Evolutionary conservation across 495 filamentous ascomycete genomes (phyloP), one percentile per base, ranked within the genome.

Genomic region (Penicillium manginii): DNA sequence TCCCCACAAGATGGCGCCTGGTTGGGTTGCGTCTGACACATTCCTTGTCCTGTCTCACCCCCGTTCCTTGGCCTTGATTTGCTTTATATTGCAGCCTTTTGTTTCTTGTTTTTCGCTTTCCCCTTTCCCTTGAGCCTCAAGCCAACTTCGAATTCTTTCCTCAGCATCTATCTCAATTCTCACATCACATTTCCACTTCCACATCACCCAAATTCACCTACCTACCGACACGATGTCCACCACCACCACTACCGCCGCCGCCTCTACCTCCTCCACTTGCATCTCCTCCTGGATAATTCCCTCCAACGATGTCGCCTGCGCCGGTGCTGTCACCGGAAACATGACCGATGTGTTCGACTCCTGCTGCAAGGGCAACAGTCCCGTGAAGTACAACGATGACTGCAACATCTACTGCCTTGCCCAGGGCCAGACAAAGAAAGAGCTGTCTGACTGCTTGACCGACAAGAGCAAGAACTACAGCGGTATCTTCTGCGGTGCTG

Each of bases 381-480:
- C 79, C 31, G 51, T 69, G 14, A 70, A 72, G 17, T 81, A 80
- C 71, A 67, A 76, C 48, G 62, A 74, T 69, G 73, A 70, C 62
- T 83, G 81, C 69, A 75, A 72, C 22, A 61, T 79, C 48, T 83
- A 82, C 74, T 83, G 81, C 58, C 76, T 79, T 11, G 80, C 79
- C 3, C 69, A 73, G 42, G 77, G 65, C 12, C 80, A 83, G 53
- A 70, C 56, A 29, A 64, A 78, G 57, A 40, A 51, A 9, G 52
- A 70, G 2, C 68, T 83, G 33, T 60, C 54, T 12, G 21, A 59
- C 18, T 83, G 81, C 52, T 52, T 81, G 15, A 62, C 57, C 43
- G 57, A 58, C 26, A 64, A 75, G 46, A 73, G 74, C 40, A 70
- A 65, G 19, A 57, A 59, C 8, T 61, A 69, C 50, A 51, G 52